Evolutionary conservation across 495 filamentous ascomycete species (phyloP).

Genomic region (Aspergillus conjunctus): DNA sequence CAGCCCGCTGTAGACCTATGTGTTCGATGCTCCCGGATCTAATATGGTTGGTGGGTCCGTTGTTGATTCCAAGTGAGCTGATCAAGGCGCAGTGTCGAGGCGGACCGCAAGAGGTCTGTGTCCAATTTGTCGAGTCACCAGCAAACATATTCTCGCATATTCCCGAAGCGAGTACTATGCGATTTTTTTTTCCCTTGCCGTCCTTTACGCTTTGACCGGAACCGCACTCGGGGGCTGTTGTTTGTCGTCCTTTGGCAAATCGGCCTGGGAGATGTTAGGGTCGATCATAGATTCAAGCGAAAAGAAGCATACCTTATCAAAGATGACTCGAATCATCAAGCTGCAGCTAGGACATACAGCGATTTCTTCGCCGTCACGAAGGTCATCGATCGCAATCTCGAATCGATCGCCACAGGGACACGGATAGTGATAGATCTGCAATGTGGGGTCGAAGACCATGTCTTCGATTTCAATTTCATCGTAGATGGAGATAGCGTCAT

Average conservation of each 20-base stretch:
- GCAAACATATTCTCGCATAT: neutral
- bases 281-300: neutral
- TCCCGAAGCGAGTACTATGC: neutral
- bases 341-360: constrained; percentile 96
- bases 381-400: constrained; percentile 82
- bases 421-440: constrained; percentile 91
- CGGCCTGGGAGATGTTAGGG: constrained; percentile 9
- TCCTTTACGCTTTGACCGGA: constrained; percentile 42
- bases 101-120: neutral
- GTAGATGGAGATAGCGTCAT: constrained; percentile 76
- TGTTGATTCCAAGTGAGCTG: neutral
- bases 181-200: neutral
- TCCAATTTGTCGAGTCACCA: neutral
- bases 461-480: constrained; percentile 99
- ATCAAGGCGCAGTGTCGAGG: neutral
- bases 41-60: neutral
- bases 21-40: neutral
- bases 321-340: constrained; percentile 93
- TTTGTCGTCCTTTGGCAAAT: constrained; percentile 31
- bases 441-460: constrained; percentile 84
- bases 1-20: neutral
- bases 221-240: constrained; percentile 36
- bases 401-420: constrained; percentile 98
- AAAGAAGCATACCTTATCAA: constrained; percentile 67
- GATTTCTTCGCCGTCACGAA: constrained; percentile 87